These are phyloP conservation scores for Yarrowia osloensis DNA, from an alignment of 805 yeast species.

Conservation along the genomic window DNA sequence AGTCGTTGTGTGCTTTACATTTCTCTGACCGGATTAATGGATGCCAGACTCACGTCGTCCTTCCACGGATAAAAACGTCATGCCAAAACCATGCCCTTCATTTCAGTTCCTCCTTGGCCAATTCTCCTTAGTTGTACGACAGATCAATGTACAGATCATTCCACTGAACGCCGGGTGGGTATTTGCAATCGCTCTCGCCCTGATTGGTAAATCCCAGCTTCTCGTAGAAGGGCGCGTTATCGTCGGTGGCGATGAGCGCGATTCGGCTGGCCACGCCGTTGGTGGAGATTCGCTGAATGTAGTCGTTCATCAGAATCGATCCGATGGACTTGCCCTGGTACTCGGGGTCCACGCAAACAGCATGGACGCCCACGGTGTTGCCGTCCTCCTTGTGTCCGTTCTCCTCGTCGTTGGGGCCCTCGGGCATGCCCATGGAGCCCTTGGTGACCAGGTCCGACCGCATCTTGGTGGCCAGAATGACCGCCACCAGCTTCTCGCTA, in stretches of 20 bases:
- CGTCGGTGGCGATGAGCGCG: constrained; percentile 69
- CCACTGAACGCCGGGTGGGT: constrained; percentile 37
- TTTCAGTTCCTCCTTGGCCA: neutral
- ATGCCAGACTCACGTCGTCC: neutral
- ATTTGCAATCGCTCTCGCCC: constrained; percentile 43
- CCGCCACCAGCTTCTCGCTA: constrained; percentile 72
- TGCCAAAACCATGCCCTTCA: constrained; percentile 25
- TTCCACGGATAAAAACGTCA: constrained; percentile 7
- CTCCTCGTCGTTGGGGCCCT: constrained; percentile 38
- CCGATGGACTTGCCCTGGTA: constrained; percentile 84
- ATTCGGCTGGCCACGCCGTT: constrained; percentile 83
- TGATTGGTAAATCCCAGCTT: constrained; percentile 74
- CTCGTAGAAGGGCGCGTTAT: constrained; percentile 73
- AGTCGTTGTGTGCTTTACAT: neutral
- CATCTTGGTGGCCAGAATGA: constrained; percentile 76
- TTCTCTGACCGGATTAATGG: neutral
- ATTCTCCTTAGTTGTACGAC: constrained; percentile 14
- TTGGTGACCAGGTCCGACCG: constrained; percentile 51
- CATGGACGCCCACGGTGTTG: constrained; percentile 74
- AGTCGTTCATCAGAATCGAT: constrained; percentile 79
- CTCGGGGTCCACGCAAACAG: constrained; percentile 72
- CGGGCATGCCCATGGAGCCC: constrained; percentile 62
- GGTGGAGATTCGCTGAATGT: constrained; percentile 83
- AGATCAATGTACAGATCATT: constrained; percentile 34
- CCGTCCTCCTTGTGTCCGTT: constrained; percentile 78